These are phyloP conservation scores for Globisporangium viniferum DNA, from an alignment of 352 stramenopile species.

Conservation along the genomic window DNA sequence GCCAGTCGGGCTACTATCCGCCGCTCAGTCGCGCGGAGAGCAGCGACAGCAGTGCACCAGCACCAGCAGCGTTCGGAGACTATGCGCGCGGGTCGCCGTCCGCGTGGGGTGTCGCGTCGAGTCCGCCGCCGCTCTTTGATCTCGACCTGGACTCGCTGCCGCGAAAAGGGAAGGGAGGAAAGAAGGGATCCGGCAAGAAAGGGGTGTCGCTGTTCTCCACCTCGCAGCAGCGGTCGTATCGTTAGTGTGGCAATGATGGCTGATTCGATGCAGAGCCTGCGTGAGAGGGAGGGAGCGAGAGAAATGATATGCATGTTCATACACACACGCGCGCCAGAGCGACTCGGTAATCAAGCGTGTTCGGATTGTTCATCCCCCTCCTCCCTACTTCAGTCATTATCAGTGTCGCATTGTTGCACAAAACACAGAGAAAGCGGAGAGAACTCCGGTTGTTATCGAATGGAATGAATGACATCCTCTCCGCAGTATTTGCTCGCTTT, in stretches of 20 bases:
- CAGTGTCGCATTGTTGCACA: background rate
- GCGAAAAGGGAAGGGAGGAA: slow-evolving; percentile 39
- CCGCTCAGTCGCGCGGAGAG: slow-evolving; percentile 27
- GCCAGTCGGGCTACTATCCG: slow-evolving; percentile 75
- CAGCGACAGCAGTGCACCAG: slow-evolving; percentile 6
- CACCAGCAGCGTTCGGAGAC: slow-evolving; percentile 4
- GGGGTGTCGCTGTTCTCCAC: slow-evolving; percentile 72
- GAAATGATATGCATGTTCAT: background rate
- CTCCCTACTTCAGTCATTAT: background rate
- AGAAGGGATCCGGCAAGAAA: slow-evolving; percentile 65
- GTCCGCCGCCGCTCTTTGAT: slow-evolving; percentile 28
- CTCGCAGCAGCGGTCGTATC: slow-evolving; percentile 69
- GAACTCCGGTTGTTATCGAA: background rate
- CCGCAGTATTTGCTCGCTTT: no score
- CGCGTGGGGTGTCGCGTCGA: slow-evolving; percentile 35
- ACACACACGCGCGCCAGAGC: background rate
- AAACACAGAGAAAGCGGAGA: background rate
- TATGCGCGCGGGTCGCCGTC: slow-evolving; percentile 29
- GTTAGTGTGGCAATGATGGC: slow-evolving; percentile 20
- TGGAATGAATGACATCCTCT: no score
- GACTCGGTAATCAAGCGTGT: background rate
- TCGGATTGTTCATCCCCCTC: background rate
- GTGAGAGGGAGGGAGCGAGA: background rate
- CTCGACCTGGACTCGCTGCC: slow-evolving; percentile 22
- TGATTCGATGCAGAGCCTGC: background rate